Evolutionary conservation across 805 yeast species (phyloP).

Genomic region (Wickerhamomyces bisporus): DNA sequence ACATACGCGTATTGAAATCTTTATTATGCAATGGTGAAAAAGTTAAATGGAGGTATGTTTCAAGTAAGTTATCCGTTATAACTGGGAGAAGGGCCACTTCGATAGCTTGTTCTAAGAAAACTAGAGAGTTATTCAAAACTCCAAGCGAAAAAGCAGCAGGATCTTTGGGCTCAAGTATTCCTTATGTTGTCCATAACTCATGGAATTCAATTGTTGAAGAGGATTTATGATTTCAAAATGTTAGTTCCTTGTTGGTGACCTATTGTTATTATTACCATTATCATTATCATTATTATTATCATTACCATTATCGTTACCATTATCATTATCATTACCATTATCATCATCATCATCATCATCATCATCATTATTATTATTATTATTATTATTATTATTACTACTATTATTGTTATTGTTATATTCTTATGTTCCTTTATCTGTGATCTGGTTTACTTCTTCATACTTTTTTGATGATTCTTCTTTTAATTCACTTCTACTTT

Average conservation of each 20-base stretch:
- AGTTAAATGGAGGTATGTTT: conserved; percentile 55
- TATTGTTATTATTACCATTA: too few relatives aligned
- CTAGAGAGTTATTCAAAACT: conserved; percentile 48
- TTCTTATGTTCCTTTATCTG: too few relatives aligned
- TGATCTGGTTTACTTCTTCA: too few relatives aligned
- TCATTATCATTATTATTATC: too few relatives aligned
- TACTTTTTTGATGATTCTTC: too few relatives aligned
- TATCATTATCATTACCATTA: too few relatives aligned
- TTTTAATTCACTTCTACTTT: too few relatives aligned
- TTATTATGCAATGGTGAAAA: conserved; percentile 48
- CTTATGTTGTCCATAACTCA: conserved; percentile 45
- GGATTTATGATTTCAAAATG: conserved; percentile 1
- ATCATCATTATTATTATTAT: too few relatives aligned
- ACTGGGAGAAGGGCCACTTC: conserved; percentile 34
- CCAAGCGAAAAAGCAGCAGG: conserved; percentile 41
- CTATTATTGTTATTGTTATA: too few relatives aligned
- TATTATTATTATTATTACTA: too few relatives aligned
- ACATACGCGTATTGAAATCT: conserved; percentile 40
- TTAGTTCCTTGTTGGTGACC: background rate
- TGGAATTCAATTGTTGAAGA: conserved; percentile 38
- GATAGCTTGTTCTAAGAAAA: conserved; percentile 50
- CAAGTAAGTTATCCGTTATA: conserved; percentile 35
- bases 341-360: too few relatives aligned
- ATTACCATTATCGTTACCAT: too few relatives aligned
- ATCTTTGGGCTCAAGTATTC: conserved; percentile 43